Conservation (phyloP, 1,284 basidiomycete genomes). For the Apiotrichum sp. region DNA sequence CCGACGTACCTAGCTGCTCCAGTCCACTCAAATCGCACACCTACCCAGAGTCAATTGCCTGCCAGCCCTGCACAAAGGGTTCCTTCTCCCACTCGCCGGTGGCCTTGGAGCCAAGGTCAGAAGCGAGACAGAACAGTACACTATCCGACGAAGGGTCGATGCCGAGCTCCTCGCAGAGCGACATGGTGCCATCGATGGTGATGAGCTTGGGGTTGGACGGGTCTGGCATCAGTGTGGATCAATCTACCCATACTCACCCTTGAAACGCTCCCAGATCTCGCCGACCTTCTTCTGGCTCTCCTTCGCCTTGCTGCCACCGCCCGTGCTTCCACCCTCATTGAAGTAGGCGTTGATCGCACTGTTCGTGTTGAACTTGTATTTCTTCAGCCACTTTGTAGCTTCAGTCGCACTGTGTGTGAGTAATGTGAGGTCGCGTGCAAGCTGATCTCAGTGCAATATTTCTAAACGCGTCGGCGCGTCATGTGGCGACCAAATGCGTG, state of each 20-base stretch:
- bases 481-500: too few relatives aligned
- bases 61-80: conserved; percentile 79
- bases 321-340: conserved; percentile 25
- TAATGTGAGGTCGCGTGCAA: too few relatives aligned
- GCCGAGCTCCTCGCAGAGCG: conserved; percentile 41
- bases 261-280: conserved; percentile 46
- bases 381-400: conserved; percentile 40
- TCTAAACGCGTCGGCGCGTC: too few relatives aligned
- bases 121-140: conserved; percentile 46
- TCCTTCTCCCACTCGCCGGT: conserved; percentile 69
- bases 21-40: too few relatives aligned
- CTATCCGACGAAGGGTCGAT: conserved; percentile 44
- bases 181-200: conserved; percentile 47
- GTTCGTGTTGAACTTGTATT: conserved; percentile 34
- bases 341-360: conserved; percentile 37
- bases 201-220: conserved; percentile 39
- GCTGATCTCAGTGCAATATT: background rate
- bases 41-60: conserved; percentile 46
- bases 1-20: too few relatives aligned
- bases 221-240: conserved; percentile 19
- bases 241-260: conserved; percentile 30
- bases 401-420: conserved; percentile 27
- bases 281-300: conserved; percentile 42
- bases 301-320: background rate
- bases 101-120: conserved; percentile 44